A percentile compares a stretch with the other conserved stretches of the same genome.
Evolutionary conservation across 1,284 basidiomycete genomes (phyloP).

Genomic region (Porogramme epimiltina): DNA sequence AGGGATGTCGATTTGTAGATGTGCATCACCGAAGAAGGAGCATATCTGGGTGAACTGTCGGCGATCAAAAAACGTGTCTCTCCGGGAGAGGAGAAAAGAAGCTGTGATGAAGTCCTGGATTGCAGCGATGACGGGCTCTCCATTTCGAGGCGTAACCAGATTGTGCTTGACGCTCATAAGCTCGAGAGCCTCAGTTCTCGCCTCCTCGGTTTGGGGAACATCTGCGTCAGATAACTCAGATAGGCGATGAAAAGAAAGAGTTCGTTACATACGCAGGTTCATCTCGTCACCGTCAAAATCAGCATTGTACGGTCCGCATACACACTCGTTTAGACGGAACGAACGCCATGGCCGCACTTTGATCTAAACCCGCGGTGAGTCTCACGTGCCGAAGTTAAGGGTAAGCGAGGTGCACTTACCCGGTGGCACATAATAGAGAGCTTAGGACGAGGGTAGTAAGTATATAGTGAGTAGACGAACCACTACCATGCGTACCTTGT

Average conservation of each 20-base stretch:
- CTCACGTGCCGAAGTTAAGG: not conserved
- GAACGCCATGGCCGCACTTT: slow-evolving; percentile 98
- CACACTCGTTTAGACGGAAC: slow-evolving; percentile 98
- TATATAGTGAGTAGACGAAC: slow-evolving; percentile 18
- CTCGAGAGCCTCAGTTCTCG: slow-evolving; percentile 94
- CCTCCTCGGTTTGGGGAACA: slow-evolving; percentile 99
- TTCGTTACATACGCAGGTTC: slow-evolving; percentile 83
- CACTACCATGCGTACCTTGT: slow-evolving; percentile 62
- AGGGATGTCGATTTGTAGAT: slow-evolving; percentile 93
- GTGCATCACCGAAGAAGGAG: slow-evolving; percentile 92
- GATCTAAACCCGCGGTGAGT: slow-evolving; percentile 42
- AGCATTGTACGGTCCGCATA: slow-evolving; percentile 98
- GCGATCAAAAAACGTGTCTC: slow-evolving; percentile 93
- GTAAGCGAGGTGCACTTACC: slow-evolving; percentile 43
- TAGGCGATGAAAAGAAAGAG: not conserved
- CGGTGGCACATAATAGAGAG: slow-evolving; percentile 99
- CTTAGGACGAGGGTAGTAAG: slow-evolving; percentile 70
- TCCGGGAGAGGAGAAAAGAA: slow-evolving; percentile 91
- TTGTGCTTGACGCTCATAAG: slow-evolving; percentile 99
- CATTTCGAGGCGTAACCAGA: slow-evolving; percentile 95
- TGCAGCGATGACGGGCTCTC: slow-evolving; percentile 97
- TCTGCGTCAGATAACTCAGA: slow-evolving; percentile 49
- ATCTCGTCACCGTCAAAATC: slow-evolving; percentile 99
- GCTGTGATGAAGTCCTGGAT: slow-evolving; percentile 99
- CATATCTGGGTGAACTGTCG: slow-evolving; percentile 97